Base-by-base conservation (phyloP, 495 filamentous ascomycete genomes). In the Talaromyces proteolyticus region DNA sequence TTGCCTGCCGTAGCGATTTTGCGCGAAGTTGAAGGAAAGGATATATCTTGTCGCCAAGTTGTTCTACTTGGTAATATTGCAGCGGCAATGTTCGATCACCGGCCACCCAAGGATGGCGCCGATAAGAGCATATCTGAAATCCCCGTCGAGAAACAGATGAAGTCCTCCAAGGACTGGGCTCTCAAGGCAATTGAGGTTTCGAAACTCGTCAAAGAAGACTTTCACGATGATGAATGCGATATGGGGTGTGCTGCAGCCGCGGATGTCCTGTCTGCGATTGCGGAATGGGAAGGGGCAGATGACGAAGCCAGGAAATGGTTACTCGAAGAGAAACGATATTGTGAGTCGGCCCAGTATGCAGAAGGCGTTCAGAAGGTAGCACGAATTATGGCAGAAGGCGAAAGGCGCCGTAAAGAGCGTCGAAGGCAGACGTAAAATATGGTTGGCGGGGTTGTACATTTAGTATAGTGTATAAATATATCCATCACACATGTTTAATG, bases 191-290 rank as follows among this genome's bases (percentile, higher is more conserved):
- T 89, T 8, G 72, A 75, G 19, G 69, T 87, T 25, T 77, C 80
- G 1, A 67, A 62, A 7, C 69, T 61, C 5, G 85, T 89, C 22
- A 49, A 68, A 21, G 74, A 78, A 12, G 73, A 76, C 6, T 59
- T 83, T n/a, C 70, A 86, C 41, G 89, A 82, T 4, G 75, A 84
- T 24, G 87, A 94, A 60, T 97, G 93, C 61, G 89, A 95, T 67
- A 55, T 82, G n/a, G 87, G 81, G 12, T 96, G 93, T 62, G 86
- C 84, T 0, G 84, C 80, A 8, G 87, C 92, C n/a, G 85, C 84
- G 37, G 82, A 87, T 62, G 96, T 95, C 64, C 75, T 96, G 41
- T 93, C 83, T 11, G 85, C 91, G 52, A 79, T 98, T 54, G 84
- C 89, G 1, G 77, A 85, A 52, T 79, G 89, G 73, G 64, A 80